Percentiles rank a stretch among this genome's conserved stretches.
Conservation (phyloP, 495 filamentous ascomycete species). For the Bacidia rubella region DNA sequence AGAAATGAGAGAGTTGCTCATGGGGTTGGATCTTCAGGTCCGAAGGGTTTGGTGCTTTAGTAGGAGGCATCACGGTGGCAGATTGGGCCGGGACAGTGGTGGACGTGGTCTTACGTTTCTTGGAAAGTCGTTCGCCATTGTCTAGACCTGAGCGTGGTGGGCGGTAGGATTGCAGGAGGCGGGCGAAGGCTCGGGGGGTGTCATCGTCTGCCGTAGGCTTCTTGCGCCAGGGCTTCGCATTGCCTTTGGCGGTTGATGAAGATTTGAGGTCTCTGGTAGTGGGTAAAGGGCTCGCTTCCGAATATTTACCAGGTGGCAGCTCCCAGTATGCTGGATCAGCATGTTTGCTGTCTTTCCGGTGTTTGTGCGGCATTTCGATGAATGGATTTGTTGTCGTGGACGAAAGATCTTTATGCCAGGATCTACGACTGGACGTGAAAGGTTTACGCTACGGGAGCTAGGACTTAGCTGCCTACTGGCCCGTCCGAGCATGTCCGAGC, state of each 20-base stretch:
- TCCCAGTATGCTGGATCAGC: slow-evolving; percentile 41
- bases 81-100: neutral
- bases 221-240: slow-evolving; percentile 34
- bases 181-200: slow-evolving; percentile 72
- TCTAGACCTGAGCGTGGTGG: slow-evolving; percentile 50
- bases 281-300: slow-evolving; percentile 45
- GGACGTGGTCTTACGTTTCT: slow-evolving; percentile 19
- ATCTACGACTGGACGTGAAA: too few species aligned
- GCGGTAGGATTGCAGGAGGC: slow-evolving; percentile 57
- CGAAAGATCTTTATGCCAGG: too few species aligned
- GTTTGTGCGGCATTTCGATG: slow-evolving; percentile 72
- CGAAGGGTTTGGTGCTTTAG: slow-evolving; percentile 6
- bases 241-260: slow-evolving; percentile 17
- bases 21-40: slow-evolving; percentile 63
- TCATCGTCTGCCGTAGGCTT: slow-evolving; percentile 50
- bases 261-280: slow-evolving; percentile 25
- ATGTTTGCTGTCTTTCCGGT: slow-evolving; percentile 44
- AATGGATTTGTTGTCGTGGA: too few species aligned
- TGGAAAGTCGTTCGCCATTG: slow-evolving; percentile 34
- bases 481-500: too few species aligned
- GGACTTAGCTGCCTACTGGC: too few species aligned
- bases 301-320: slow-evolving; percentile 58
- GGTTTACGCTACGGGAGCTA: too few species aligned
- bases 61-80: slow-evolving; percentile 4
- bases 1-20: slow-evolving; percentile 70